Evolutionary conservation across 495 filamentous ascomycete species (phyloP).

Genomic region (Talaromyces trachyspermus): DNA sequence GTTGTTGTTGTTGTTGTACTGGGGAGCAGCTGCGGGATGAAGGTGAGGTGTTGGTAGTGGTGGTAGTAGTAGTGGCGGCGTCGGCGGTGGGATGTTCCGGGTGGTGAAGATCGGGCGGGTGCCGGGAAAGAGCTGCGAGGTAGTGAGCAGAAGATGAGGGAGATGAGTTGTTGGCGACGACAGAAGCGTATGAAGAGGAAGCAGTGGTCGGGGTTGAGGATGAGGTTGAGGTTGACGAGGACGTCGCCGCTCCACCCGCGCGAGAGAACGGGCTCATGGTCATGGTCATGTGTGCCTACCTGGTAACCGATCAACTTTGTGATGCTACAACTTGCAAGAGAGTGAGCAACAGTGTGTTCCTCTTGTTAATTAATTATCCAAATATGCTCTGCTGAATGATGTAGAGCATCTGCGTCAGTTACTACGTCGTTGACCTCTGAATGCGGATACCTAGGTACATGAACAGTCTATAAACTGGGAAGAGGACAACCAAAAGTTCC

Average conservation of each 20-base stretch:
- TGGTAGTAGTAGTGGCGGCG: neutral
- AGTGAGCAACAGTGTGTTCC: no score
- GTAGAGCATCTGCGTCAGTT: no score
- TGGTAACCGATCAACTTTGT: no score
- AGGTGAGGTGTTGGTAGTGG: neutral
- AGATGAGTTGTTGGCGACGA: constrained; percentile 43
- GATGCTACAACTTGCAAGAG: no score
- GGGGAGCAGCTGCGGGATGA: neutral
- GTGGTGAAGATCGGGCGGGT: neutral
- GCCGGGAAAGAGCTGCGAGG: constrained; percentile 11
- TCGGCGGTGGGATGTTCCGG: neutral
- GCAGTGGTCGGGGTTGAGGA: constrained; percentile 27
- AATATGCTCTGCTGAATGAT: no score
- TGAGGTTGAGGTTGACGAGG: constrained; percentile 40
- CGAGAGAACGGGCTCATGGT: no score
- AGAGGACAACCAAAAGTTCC: neutral
- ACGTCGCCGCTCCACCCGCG: no score
- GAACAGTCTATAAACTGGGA: no score
- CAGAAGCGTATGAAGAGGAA: constrained; percentile 88
- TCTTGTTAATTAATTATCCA: no score
- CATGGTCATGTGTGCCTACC: no score
- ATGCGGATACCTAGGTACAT: no score
- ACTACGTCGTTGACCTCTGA: no score
- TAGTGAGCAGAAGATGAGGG: constrained; percentile 41
- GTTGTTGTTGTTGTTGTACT: constrained; percentile 4